Evolutionary conservation across 1,284 basidiomycete genomes (phyloP).

Genomic region (Exobasidium cylindrosporum): DNA sequence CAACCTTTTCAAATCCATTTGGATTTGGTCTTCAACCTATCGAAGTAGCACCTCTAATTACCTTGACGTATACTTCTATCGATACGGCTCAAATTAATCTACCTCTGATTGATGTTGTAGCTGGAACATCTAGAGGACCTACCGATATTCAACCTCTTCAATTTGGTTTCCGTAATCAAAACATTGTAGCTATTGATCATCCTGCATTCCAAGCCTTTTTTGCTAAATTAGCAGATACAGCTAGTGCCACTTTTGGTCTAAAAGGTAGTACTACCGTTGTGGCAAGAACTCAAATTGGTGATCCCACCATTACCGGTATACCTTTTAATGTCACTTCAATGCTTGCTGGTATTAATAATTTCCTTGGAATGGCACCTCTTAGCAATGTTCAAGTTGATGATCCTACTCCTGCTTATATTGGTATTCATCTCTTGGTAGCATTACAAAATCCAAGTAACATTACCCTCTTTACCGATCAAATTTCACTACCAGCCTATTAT

Average conservation of each 20-base stretch:
- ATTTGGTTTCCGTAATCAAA: conserved; percentile 64
- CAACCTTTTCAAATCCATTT: conserved; percentile 73
- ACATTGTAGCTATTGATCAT: conserved; percentile 62
- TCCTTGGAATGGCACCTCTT: conserved; percentile 5
- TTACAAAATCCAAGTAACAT: conserved; percentile 57
- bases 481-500: conserved; percentile 66
- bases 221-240: conserved; percentile 57
- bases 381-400: conserved; percentile 30
- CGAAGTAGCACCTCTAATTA: conserved; percentile 63
- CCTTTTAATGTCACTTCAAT: conserved; percentile 64
- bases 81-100: conserved; percentile 66
- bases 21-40: conserved; percentile 70
- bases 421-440: conserved; percentile 26
- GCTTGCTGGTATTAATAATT: conserved; percentile 60
- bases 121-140: conserved; percentile 70
- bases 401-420: conserved; percentile 28
- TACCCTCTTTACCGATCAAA: conserved; percentile 64
- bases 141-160: conserved; percentile 60
- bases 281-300: conserved; percentile 66
- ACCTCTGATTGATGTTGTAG: conserved; percentile 57
- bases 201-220: conserved; percentile 65
- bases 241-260: conserved; percentile 58
- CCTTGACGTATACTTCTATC: conserved; percentile 60
- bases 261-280: conserved; percentile 65
- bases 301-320: conserved; percentile 62